These are phyloP conservation scores for Mycena capillaripes DNA, from an alignment of 768 basidiomycete genomes.

Conservation along the genomic window DNA sequence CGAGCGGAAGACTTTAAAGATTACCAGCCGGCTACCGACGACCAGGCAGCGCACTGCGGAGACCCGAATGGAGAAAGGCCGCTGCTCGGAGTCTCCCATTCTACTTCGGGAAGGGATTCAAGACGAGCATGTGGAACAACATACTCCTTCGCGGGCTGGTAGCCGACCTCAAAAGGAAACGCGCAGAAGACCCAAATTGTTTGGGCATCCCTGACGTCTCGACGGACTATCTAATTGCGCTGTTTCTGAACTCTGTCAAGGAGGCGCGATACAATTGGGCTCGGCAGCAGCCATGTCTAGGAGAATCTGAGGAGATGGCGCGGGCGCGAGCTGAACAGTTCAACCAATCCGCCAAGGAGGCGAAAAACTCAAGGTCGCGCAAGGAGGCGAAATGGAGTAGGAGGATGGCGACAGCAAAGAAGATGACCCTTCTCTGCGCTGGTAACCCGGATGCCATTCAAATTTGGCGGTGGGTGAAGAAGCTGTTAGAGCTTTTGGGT, in stretches of 20 bases:
- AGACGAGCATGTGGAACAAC: conserved; percentile 7
- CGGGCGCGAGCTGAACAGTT: neutral
- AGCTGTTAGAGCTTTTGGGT: neutral
- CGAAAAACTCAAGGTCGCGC: conserved; percentile 1
- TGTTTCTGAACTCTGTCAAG: neutral
- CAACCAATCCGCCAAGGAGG: neutral
- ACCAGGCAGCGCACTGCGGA: neutral
- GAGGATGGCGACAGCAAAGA: neutral
- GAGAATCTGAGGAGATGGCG: neutral
- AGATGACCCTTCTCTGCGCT: conserved; percentile 5
- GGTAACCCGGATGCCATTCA: neutral
- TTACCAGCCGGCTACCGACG: neutral
- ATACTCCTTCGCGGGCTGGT: neutral
- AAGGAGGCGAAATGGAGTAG: conserved; percentile 2
- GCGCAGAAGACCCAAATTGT: neutral
- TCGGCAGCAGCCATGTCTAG: neutral
- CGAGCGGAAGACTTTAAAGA: neutral
- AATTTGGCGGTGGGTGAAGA: conserved; percentile 1
- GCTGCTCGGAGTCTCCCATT: neutral
- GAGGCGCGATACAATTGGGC: neutral
- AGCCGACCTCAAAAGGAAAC: neutral
- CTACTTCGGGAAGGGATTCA: neutral
- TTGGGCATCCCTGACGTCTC: conserved; percentile 1
- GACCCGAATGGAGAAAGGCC: neutral
- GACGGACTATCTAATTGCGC: neutral